phyloP scores from a whole-genome alignment of 1,284 basidiomycete species.

The Cryptococcus jaspeensis region DNA sequence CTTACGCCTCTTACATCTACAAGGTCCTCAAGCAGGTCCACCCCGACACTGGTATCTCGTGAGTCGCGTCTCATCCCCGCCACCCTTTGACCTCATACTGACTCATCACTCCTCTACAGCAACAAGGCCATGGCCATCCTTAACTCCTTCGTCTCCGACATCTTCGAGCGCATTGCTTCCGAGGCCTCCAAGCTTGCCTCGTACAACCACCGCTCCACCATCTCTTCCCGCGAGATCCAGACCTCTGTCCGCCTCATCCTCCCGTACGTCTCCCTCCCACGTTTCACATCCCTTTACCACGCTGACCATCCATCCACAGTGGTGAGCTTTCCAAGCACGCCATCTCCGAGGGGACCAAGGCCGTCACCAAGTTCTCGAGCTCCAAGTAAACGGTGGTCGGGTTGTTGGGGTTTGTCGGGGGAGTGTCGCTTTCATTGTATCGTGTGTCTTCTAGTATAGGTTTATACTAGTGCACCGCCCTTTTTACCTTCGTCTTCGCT shows the following conservation, averaged over 20 bases:
- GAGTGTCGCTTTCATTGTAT: slow-evolving; percentile 8
- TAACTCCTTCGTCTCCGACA: slow-evolving; percentile 90
- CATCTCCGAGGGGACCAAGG: slow-evolving; percentile 70
- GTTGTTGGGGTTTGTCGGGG: not conserved
- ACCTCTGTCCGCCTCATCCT: slow-evolving; percentile 88
- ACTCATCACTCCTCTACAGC: slow-evolving; percentile 51
- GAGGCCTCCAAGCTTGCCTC: slow-evolving; percentile 88
- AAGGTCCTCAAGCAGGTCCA: slow-evolving; percentile 71
- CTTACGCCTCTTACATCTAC: slow-evolving; percentile 93
- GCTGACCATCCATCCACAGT: slow-evolving; percentile 8
- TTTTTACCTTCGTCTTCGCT: slow-evolving; percentile 33
- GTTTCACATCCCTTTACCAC: slow-evolving; percentile 61
- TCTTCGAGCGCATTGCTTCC: slow-evolving; percentile 88
- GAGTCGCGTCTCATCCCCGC: slow-evolving; percentile 19
- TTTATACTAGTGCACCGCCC: slow-evolving; percentile 5
- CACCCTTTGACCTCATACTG: not conserved
- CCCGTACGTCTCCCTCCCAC: slow-evolving; percentile 80
- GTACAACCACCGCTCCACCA: slow-evolving; percentile 92
- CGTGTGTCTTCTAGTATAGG: slow-evolving; percentile 1
- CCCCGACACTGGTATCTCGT: slow-evolving; percentile 87
- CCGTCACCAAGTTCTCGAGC: slow-evolving; percentile 59
- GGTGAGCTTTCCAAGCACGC: slow-evolving; percentile 78
- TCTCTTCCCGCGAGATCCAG: slow-evolving; percentile 91
- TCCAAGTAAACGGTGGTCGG: slow-evolving; percentile 49
- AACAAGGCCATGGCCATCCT: slow-evolving; percentile 97